Conservation (phyloP, 805 yeast genomes). For the Candida tammaniensis region DNA sequence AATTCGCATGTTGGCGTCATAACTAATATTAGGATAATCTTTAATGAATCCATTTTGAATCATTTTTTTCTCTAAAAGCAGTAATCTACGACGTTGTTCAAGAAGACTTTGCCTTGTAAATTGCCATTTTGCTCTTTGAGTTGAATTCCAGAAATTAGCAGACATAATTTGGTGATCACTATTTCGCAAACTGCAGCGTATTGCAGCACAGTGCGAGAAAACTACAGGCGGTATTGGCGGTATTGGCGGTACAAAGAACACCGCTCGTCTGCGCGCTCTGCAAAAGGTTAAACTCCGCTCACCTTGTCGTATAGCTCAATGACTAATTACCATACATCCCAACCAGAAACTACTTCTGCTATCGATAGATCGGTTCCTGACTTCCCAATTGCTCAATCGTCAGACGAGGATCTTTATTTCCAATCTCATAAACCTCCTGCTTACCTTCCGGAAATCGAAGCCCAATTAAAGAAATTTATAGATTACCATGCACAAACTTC, state of each 20-base stretch:
- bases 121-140: conserved; percentile 82
- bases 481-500: conserved; percentile 44
- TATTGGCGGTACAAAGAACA: too few species aligned
- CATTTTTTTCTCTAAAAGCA: conserved; percentile 41
- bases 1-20: conserved; percentile 66
- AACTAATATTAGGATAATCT: conserved; percentile 44
- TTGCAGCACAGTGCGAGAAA: neutral
- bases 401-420: conserved; percentile 78
- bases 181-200: neutral
- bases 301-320: too few species aligned
- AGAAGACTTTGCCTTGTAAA: conserved; percentile 60
- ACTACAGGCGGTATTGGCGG: too few species aligned
- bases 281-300: too few species aligned
- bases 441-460: conserved; percentile 62
- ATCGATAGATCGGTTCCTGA: conserved; percentile 76
- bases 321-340: conserved; percentile 48
- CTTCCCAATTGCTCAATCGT: conserved; percentile 70
- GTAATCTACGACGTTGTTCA: conserved; percentile 41
- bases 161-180: conserved; percentile 45
- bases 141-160: conserved; percentile 84
- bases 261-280: too few species aligned
- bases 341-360: conserved; percentile 68
- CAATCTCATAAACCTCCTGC: conserved; percentile 67
- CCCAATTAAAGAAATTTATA: conserved; percentile 61
- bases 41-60: conserved; percentile 40